Evolutionary conservation across 805 yeast genomes (phyloP).

Genomic region (Vanderwaltozyma polyspora): DNA sequence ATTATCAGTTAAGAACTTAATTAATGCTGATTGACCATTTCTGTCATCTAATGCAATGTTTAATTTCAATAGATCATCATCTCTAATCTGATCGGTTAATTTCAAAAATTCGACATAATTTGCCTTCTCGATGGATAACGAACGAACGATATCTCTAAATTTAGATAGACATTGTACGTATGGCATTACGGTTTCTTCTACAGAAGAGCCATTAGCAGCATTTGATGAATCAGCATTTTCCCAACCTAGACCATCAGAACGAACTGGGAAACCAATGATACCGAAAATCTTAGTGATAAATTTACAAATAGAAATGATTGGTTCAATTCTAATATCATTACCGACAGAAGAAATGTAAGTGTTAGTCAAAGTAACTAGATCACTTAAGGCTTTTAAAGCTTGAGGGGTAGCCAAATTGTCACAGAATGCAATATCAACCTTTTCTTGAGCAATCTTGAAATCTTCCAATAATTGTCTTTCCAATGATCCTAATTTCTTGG

Average conservation of each 20-base stretch:
- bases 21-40: constrained; percentile 64
- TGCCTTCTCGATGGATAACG: constrained; percentile 53
- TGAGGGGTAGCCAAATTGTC: constrained; percentile 78
- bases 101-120: constrained; percentile 42
- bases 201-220: constrained; percentile 14
- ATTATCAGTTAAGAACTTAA: constrained; percentile 62
- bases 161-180: constrained; percentile 64
- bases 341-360: constrained; percentile 53
- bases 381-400: constrained; percentile 55
- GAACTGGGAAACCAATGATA: constrained; percentile 65
- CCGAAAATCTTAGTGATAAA: constrained; percentile 63
- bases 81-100: constrained; percentile 68
- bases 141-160: constrained; percentile 76
- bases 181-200: constrained; percentile 70
- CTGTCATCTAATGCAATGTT: constrained; percentile 88
- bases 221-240: constrained; percentile 28
- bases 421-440: constrained; percentile 69
- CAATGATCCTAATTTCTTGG: constrained; percentile 45
- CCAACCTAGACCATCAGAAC: constrained; percentile 79
- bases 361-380: constrained; percentile 60
- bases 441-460: constrained; percentile 40
- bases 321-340: constrained; percentile 48
- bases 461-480: constrained; percentile 49
- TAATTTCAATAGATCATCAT: constrained; percentile 54
- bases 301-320: constrained; percentile 47